phyloP scores from a whole-genome alignment of 768 basidiomycete genomes.

The Dictyophora rubrovolvata region DNA sequence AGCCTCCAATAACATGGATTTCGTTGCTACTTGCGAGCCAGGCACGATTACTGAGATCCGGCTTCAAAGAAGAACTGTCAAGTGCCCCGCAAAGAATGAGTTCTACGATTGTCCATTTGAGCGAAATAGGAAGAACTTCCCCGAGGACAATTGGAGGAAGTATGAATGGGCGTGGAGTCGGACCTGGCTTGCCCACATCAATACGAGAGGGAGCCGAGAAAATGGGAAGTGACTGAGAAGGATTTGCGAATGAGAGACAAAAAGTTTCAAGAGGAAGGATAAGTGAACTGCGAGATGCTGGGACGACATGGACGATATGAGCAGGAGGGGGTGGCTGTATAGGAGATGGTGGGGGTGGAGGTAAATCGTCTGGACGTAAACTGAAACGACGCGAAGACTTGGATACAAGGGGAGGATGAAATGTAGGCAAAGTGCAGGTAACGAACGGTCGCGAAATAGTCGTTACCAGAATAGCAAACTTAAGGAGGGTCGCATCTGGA shows the following conservation, averaged over 20 bases:
- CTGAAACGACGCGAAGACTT: not conserved
- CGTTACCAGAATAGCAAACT: constrained; percentile 30
- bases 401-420: not conserved
- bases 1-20: not conserved
- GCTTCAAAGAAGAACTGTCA: constrained; percentile 13
- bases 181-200: constrained; percentile 8
- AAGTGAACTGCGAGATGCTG: constrained; percentile 10
- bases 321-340: constrained; percentile 13
- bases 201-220: not conserved
- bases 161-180: constrained; percentile 20
- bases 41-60: not conserved
- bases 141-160: constrained; percentile 19
- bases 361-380: constrained; percentile 2
- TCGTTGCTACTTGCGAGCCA: not conserved
- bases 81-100: constrained; percentile 25
- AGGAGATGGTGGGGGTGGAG: not conserved
- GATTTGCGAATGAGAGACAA: constrained; percentile 25
- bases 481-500: constrained; percentile 25
- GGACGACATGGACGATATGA: constrained; percentile 25
- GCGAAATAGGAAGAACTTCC: constrained; percentile 11
- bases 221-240: constrained; percentile 2
- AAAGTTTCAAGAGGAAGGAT: constrained; percentile 23
- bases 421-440: not conserved
- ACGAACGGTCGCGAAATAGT: constrained; percentile 30
- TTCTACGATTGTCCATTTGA: constrained; percentile 26